These are phyloP conservation scores for Pharnaceum exiguum DNA, from an alignment of 148 eudicot genomes.

Conservation along the genomic window DNA sequence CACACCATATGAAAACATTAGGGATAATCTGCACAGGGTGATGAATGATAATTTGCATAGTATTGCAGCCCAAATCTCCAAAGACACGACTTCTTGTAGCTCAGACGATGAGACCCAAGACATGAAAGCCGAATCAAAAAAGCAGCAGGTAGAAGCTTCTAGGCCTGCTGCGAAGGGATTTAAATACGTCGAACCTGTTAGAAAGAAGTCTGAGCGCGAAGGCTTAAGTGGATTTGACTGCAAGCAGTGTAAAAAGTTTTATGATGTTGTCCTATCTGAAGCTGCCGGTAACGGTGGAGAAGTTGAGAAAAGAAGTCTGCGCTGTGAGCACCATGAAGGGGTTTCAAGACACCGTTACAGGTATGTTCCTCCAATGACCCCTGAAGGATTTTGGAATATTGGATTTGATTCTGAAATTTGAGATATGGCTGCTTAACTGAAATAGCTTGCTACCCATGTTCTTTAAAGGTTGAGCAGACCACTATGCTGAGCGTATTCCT, in stretches of 20 bases:
- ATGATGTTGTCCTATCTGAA: conserved; percentile 80
- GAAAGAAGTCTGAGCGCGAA: conserved; percentile 81
- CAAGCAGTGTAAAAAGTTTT: conserved; percentile 92
- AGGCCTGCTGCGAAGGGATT: conserved; percentile 46
- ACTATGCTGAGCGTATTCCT: too few species aligned
- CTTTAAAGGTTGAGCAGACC: too few species aligned
- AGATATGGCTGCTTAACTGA: neutral
- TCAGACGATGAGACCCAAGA: conserved; percentile 84
- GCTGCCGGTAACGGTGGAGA: conserved; percentile 30
- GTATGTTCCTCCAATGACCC: conserved; percentile 82
- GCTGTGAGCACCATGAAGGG: conserved; percentile 94
- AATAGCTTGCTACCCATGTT: too few species aligned
- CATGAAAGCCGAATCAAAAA: conserved; percentile 32
- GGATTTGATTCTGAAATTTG: conserved; percentile 83
- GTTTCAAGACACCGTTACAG: conserved; percentile 93
- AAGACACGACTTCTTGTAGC: conserved; percentile 34
- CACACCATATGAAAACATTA: conserved; percentile 83
- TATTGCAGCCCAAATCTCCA: conserved; percentile 29
- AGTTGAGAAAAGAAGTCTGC: conserved; percentile 29
- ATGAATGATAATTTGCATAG: conserved; percentile 30
- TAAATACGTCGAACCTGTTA: conserved; percentile 79
- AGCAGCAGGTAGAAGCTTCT: conserved; percentile 29
- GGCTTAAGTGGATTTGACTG: conserved; percentile 80
- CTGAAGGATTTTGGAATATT: conserved; percentile 98
- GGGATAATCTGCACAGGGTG: conserved; percentile 46